Base-by-base conservation (phyloP, 495 filamentous ascomycete genomes). In the Podospora pseudocomata region DNA sequence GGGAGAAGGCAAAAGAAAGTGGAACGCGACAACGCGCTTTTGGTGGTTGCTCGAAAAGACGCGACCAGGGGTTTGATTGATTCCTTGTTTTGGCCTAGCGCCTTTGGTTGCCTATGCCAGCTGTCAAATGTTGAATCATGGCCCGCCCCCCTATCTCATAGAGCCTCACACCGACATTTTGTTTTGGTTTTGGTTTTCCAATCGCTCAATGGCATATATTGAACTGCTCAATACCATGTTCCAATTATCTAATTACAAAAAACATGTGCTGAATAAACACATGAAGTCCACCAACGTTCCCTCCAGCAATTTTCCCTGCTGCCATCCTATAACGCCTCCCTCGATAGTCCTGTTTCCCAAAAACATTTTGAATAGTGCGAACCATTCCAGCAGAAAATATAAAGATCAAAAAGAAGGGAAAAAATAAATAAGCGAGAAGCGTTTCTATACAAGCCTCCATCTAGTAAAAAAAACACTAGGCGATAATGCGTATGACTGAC, bases 21-120 rank as follows among this genome's bases (percentile, higher is more conserved):
- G 70, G 53, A 63, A 66, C 70, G 67, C 68, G 69, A 73, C 68
- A 67, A 73, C 72, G 69, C 71, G 72, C 61, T 59, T 66, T 65
- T 5, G 53, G 49, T 27, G 58, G 20, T 57, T n/a, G 60, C 23
- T 1, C 23, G 1, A 60, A 68, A 66, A 66, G 71, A 74, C 72
- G 72, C 72, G 72, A 59, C 67, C 57, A 67, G 59, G 66, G 57
- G 64, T 72, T 75, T 72, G 71, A 76, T 74, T 72, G 74, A 70
- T 74, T 73, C 19, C 71, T 66, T 18, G n/a, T 67, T 59, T 30
- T 11, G 67, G 71, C 64, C 67, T 70, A 67, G 62, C 34, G 53
- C 13, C 5, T 39, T 27, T 28, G 39, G 39, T 13, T 49, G 39
- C 39, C 39, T 49, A 13, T 49, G 39, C 39, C 39, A 49, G 39